phyloP scores from a whole-genome alignment of 176 grass and related monocot species.

The Oryza coarctata region DNA sequence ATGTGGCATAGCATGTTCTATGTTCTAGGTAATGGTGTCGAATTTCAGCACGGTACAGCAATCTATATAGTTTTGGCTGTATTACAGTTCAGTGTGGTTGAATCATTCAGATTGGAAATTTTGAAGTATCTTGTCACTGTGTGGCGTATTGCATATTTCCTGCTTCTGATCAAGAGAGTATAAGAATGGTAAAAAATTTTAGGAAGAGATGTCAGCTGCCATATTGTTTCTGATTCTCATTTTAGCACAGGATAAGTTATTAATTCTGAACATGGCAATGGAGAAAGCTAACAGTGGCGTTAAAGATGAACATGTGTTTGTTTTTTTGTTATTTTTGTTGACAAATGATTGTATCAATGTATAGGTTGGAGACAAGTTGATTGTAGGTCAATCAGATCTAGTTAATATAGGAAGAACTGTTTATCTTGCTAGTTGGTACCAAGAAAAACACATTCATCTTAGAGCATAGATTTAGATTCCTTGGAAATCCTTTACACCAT shows the following conservation, averaged over 20 bases:
- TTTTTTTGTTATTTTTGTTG: neutral
- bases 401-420: neutral
- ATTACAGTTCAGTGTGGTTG: neutral
- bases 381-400: slow-evolving; percentile 5
- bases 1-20: neutral
- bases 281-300: slow-evolving; percentile 12
- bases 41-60: slow-evolving; percentile 8
- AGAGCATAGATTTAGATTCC: slow-evolving; percentile 13
- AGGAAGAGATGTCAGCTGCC: neutral
- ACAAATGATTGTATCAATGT: neutral
- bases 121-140: neutral
- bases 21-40: neutral
- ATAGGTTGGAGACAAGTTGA: neutral
- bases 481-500: neutral
- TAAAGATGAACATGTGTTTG: neutral
- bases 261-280: neutral
- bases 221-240: slow-evolving; percentile 17
- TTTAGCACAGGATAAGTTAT: neutral
- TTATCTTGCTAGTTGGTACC: neutral
- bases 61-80: neutral
- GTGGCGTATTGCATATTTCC: neutral
- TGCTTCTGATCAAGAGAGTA: neutral
- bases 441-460: neutral
- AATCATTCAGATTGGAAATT: neutral
- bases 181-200: neutral